These are phyloP conservation scores for Lodderomyces theae DNA, from an alignment of 1,139 yeast species.

Conservation along the genomic window DNA sequence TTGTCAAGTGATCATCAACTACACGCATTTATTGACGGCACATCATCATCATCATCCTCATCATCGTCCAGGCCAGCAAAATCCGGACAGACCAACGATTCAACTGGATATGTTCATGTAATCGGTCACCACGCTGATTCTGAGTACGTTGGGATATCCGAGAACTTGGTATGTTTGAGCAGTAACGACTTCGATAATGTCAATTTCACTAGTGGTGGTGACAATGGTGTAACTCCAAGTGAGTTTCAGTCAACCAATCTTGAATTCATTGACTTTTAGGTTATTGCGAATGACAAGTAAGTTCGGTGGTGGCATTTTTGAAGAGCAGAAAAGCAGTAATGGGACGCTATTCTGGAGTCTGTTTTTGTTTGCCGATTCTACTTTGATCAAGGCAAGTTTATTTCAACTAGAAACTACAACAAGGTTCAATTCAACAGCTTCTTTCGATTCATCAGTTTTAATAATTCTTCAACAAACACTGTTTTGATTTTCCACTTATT, in stretches of 20 bases:
- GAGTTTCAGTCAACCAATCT: not conserved
- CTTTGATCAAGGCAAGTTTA: too few relatives aligned
- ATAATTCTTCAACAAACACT: too few relatives aligned
- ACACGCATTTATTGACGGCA: not conserved
- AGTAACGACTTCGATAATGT: not conserved
- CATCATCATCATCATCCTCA: not conserved
- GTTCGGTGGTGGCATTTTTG: too few relatives aligned
- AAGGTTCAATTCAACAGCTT: too few relatives aligned
- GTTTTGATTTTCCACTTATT: too few relatives aligned
- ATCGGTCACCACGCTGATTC: not conserved
- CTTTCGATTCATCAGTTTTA: too few relatives aligned
- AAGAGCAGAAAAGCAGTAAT: too few relatives aligned
- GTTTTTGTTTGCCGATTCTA: too few relatives aligned
- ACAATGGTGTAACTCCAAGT: not conserved
- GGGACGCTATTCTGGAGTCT: too few relatives aligned
- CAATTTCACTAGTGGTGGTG: not conserved
- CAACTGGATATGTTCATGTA: not conserved
- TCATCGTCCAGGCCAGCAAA: not conserved
- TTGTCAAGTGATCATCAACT: slow-evolving; percentile 3
- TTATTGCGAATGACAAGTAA: too few relatives aligned
- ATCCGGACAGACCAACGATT: not conserved
- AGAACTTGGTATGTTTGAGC: not conserved
- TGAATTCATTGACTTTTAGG: slow-evolving; percentile 1
- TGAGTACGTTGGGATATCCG: not conserved
- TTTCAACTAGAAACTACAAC: too few relatives aligned